These are phyloP conservation scores for Cordyceps cicadae DNA, from an alignment of 2,329 filamentous ascomycete species.

Conservation along the genomic window DNA sequence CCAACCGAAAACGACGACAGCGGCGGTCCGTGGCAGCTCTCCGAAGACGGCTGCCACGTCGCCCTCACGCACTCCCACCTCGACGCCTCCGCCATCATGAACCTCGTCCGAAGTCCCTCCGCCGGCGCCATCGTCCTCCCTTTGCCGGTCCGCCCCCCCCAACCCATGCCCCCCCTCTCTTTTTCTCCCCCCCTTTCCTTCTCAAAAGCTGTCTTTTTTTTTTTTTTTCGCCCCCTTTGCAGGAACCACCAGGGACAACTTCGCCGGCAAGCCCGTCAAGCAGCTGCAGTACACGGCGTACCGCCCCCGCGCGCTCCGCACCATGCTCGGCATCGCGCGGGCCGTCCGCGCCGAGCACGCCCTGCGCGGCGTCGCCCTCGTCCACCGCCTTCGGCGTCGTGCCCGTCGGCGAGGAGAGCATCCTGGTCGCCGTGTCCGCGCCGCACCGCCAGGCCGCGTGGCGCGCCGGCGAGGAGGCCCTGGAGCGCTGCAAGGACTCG, in stretches of 20 bases:
- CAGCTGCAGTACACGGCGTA: slow-evolving; percentile 72
- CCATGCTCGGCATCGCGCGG: slow-evolving; percentile 57
- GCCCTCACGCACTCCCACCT: slow-evolving; percentile 58
- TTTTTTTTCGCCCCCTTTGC: slow-evolving; percentile 4
- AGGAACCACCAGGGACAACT: slow-evolving; percentile 73
- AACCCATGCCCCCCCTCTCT: background rate
- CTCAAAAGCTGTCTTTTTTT: too few species aligned
- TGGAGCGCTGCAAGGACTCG: slow-evolving; percentile 76
- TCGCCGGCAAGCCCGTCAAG: slow-evolving; percentile 61
- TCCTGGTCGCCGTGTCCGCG: slow-evolving; percentile 77
- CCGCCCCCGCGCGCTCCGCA: slow-evolving; percentile 57
- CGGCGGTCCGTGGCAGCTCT: slow-evolving; percentile 29
- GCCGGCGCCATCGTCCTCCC: slow-evolving; percentile 68
- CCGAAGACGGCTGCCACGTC: slow-evolving; percentile 52
- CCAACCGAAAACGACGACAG: slow-evolving; percentile 11
- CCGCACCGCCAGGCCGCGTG: slow-evolving; percentile 80
- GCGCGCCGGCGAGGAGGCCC: slow-evolving; percentile 77
- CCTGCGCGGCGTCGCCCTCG: slow-evolving; percentile 67
- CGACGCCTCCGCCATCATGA: slow-evolving; percentile 48
- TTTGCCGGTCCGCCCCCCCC: slow-evolving; percentile 54
- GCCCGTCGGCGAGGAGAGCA: slow-evolving; percentile 86
- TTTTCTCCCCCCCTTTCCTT: too few species aligned
- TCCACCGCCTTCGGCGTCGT: slow-evolving; percentile 83
- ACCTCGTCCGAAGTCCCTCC: slow-evolving; percentile 61
- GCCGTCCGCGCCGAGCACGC: slow-evolving; percentile 50